A percentile compares a stretch with the other conserved stretches of the same genome.
Evolutionary conservation across 164 flowering plant species (phyloP).

Genomic region (Vitis labrusca): DNA sequence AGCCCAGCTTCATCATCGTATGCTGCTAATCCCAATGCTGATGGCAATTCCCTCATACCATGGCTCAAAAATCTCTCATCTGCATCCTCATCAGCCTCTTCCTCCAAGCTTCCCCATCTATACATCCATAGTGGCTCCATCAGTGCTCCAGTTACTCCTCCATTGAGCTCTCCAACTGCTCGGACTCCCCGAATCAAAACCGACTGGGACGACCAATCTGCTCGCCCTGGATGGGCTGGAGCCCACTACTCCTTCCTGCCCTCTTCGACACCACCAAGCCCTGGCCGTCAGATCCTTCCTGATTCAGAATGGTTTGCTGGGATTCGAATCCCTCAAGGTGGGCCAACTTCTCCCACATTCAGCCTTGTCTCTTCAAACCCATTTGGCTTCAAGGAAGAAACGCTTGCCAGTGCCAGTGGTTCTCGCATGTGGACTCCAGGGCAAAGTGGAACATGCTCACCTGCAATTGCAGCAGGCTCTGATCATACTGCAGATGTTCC

Average conservation of each 20-base stretch:
- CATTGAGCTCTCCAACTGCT: slow-evolving; percentile 89
- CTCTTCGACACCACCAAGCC: slow-evolving; percentile 89
- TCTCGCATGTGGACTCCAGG: slow-evolving; percentile 98
- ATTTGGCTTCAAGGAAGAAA: slow-evolving; percentile 55
- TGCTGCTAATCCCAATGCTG: slow-evolving; percentile 42
- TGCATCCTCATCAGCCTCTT: slow-evolving; percentile 49
- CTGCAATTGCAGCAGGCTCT: slow-evolving; percentile 63
- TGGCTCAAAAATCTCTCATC: slow-evolving; percentile 95
- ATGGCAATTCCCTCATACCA: slow-evolving; percentile 83
- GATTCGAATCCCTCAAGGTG: slow-evolving; percentile 50
- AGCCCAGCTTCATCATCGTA: slow-evolving; percentile 57
- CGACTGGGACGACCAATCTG: slow-evolving; percentile 62
- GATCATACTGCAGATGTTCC: slow-evolving; percentile 81
- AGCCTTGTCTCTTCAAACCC: slow-evolving; percentile 75
- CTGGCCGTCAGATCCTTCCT: slow-evolving; percentile 72
- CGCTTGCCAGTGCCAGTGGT: slow-evolving; percentile 49
- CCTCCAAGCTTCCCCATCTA: slow-evolving; percentile 65
- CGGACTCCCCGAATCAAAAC: slow-evolving; percentile 64
- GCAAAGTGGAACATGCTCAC: slow-evolving; percentile 97
- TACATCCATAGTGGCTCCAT: slow-evolving; percentile 78
- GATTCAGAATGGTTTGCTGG: slow-evolving; percentile 74
- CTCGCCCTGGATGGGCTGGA: slow-evolving; percentile 43
- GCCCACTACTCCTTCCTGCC: slow-evolving; percentile 55
- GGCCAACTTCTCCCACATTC: slow-evolving; percentile 76
- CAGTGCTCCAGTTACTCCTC: slow-evolving; percentile 98